Evolutionary conservation across 805 yeast genomes (phyloP), one percentile per base, ranked within the genome.

Genomic region (Ogataea parapolymorpha): DNA sequence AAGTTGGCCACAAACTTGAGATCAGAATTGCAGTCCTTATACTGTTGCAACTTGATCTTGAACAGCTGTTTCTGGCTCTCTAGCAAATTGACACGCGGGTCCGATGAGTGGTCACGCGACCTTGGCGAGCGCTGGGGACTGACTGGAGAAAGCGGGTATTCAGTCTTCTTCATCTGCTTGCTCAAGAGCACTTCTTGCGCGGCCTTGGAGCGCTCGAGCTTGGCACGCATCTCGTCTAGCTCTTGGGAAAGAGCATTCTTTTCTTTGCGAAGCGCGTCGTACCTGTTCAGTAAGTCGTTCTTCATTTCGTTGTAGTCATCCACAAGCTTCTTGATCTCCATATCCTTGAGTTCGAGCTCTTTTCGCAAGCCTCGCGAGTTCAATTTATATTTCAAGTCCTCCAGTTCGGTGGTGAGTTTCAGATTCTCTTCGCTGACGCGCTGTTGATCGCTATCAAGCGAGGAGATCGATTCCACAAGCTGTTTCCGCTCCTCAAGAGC

Each of bases 11-110:
- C 55, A 46, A 59, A 68, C 44, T 53, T 61, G 42, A 68, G 56
- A 46, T 68, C 73, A 8, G 59, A 53, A 16, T 58, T 55, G 31
- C 51, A 44, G 31, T 63, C 61, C 35, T 66, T 62, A 38, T 69
- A 55, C 42, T 77, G 79, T 33, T 68, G 68, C 34, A 75, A 59
- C 49, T 70, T 74, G 38, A 77, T 70, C 48, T 63, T 69, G 55
- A 69, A 72, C 41, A 72, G 66, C 25, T 68, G 68, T 45, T 68
- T 58, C 53, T 75, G 76, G 35, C 63, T 62, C 32, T 67, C 66
- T 25, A 67, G 54, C 11, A 65, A 49, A 14, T 47, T 53, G 14
- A 56, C 23, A 4, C 35, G 26, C 9, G 29, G 39, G 22, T 29
- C 32, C 2, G 32, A 5, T 2, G 26, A n/a, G 18, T 26, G 39